Evolutionary conservation across 192 early-diverging fungal genomes (phyloP).

Genomic region (Gonapodya sp.): DNA sequence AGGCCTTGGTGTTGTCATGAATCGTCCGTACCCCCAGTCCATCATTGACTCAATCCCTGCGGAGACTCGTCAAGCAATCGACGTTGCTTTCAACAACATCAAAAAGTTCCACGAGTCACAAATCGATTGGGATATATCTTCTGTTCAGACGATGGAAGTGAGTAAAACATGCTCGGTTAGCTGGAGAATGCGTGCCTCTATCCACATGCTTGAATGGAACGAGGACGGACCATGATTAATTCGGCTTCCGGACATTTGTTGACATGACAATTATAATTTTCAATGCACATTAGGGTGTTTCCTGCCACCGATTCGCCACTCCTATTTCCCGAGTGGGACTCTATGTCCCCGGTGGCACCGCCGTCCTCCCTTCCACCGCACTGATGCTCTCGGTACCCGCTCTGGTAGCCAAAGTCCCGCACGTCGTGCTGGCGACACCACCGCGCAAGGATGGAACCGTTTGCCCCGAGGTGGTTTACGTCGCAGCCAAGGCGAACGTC

Average conservation of each 20-base stretch:
- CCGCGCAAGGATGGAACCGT: conserved; percentile 83
- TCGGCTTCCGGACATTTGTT: no score
- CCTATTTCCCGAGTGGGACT: conserved; percentile 95
- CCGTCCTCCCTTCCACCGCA: conserved; percentile 88
- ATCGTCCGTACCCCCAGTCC: conserved; percentile 63
- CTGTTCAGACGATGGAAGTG: conserved; percentile 81
- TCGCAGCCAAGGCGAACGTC: conserved; percentile 95
- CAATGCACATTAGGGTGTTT: conserved; percentile 59
- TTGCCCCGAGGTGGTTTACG: conserved; percentile 95
- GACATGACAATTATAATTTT: no score
- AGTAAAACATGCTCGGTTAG: no score
- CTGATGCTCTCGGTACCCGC: conserved; percentile 97
- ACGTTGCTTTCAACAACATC: conserved; percentile 91
- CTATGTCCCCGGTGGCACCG: conserved; percentile 97
- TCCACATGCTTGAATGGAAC: no score
- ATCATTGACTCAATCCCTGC: conserved; percentile 32
- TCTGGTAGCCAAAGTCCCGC: conserved; percentile 86
- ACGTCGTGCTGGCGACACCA: conserved; percentile 94
- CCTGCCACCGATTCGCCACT: conserved; percentile 83
- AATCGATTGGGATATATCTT: conserved; percentile 50
- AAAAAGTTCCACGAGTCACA: conserved; percentile 90
- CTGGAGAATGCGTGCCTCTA: no score
- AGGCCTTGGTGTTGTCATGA: conserved; percentile 57
- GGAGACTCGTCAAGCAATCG: conserved; percentile 70
- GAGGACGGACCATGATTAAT: no score